Conservation (phyloP, 2,329 filamentous ascomycete genomes). For the Hypoxylon sp. region DNA sequence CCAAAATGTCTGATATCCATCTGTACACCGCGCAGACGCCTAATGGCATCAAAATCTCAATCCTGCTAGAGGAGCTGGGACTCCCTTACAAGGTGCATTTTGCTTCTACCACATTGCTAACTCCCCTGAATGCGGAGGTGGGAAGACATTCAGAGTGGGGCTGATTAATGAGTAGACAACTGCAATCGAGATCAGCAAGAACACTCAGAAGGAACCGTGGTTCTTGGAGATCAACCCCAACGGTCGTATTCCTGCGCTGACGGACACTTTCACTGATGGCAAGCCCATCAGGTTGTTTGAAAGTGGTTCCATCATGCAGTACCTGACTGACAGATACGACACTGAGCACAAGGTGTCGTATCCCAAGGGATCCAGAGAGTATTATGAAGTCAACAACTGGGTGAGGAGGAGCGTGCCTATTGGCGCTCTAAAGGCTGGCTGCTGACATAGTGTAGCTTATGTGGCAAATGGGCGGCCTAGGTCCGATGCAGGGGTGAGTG, state of each 20-base stretch:
- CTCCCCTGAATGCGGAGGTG: not conserved
- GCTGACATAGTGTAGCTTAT: conserved; percentile 61
- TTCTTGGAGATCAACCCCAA: conserved; percentile 94
- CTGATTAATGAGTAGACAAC: conserved; percentile 57
- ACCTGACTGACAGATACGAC: conserved; percentile 86
- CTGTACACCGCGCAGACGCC: conserved; percentile 87
- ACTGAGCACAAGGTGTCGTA: conserved; percentile 85
- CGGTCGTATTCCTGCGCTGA: conserved; percentile 88
- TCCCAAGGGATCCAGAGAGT: conserved; percentile 77
- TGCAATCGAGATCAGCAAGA: conserved; percentile 77
- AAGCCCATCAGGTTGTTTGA: conserved; percentile 83
- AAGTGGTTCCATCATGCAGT: conserved; percentile 85
- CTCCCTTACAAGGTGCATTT: conserved; percentile 77
- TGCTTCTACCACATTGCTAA: not conserved
- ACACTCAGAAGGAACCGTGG: conserved; percentile 86
- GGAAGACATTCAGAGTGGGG: not conserved
- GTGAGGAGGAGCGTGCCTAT: conserved; percentile 54
- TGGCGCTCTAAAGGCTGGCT: not conserved
- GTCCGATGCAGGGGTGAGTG: conserved; percentile 78
- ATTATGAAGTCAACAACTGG: conserved; percentile 86
- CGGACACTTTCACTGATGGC: conserved; percentile 81
- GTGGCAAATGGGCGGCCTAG: conserved; percentile 84
- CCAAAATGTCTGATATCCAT: conserved; percentile 74
- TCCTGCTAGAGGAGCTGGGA: conserved; percentile 86
- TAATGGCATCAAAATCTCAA: conserved; percentile 91